A percentile compares a stretch with the other conserved stretches of the same genome.
Evolutionary conservation across 169 alveolate species (phyloP).

Genomic region (Plasmodium chabaudi): DNA sequence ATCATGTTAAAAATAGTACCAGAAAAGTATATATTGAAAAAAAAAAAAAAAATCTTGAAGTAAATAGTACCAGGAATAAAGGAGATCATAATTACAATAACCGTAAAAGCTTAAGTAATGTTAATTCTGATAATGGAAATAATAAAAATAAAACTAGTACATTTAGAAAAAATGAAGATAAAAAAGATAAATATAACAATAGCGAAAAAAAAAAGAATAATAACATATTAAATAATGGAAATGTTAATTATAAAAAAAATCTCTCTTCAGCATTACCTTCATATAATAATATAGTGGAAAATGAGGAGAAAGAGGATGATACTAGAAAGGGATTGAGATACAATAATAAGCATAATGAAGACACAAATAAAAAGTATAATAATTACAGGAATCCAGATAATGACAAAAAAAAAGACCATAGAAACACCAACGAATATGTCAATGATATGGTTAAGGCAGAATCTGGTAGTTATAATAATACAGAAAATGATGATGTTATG

Average conservation of each 20-base stretch:
- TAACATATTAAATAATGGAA: background rate
- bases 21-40: background rate
- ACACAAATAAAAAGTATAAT: constrained; percentile 4
- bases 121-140: background rate
- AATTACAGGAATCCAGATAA: constrained; percentile 14
- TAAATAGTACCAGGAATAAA: background rate
- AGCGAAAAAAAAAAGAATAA: constrained; percentile 12
- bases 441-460: background rate
- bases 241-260: constrained; percentile 11
- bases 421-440: background rate
- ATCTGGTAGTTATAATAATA: constrained; percentile 9
- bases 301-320: background rate
- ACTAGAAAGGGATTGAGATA: constrained; percentile 12
- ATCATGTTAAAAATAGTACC: background rate
- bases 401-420: constrained; percentile 11
- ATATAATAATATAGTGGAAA: background rate
- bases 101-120: background rate
- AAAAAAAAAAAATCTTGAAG: background rate
- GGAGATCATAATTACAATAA: constrained; percentile 2
- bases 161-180: constrained; percentile 21
- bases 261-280: background rate
- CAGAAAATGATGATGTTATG: background rate
- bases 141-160: constrained; percentile 1
- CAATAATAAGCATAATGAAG: constrained; percentile 3
- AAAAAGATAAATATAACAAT: constrained; percentile 22